Conservation (phyloP, 768 basidiomycete genomes). For the Leccinum uliginosum region DNA sequence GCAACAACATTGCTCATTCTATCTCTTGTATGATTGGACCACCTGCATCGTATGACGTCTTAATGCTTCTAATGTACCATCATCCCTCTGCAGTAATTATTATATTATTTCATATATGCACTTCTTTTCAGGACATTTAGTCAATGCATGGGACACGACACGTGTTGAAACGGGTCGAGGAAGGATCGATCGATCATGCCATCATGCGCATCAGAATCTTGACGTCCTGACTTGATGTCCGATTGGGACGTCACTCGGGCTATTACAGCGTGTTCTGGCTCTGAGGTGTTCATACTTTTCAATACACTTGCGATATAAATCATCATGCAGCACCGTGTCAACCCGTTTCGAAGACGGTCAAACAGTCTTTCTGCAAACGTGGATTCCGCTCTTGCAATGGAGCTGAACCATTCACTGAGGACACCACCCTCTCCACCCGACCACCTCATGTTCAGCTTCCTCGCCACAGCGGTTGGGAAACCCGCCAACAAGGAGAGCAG, state of each 20-base stretch:
- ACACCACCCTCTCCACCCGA: too few relatives aligned
- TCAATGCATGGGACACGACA: neutral
- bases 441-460: too few relatives aligned
- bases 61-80: slow-evolving; percentile 3
- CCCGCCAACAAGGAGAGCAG: too few relatives aligned
- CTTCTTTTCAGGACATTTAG: neutral
- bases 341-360: neutral
- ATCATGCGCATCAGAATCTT: neutral
- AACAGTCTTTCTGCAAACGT: neutral
- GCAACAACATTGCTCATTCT: neutral
- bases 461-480: too few relatives aligned
- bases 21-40: neutral
- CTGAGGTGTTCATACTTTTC: too few relatives aligned
- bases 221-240: neutral
- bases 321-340: too few relatives aligned
- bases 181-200: neutral
- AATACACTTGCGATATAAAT: neutral
- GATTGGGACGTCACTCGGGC: neutral
- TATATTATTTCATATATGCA: slow-evolving; percentile 5
- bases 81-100: slow-evolving; percentile 1
- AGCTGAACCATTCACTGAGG: neutral
- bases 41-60: neutral
- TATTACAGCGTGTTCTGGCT: neutral
- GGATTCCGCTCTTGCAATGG: neutral
- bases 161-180: neutral